phyloP scores from a whole-genome alignment of 169 alveolate species.

The Eimeria brunetti region DNA sequence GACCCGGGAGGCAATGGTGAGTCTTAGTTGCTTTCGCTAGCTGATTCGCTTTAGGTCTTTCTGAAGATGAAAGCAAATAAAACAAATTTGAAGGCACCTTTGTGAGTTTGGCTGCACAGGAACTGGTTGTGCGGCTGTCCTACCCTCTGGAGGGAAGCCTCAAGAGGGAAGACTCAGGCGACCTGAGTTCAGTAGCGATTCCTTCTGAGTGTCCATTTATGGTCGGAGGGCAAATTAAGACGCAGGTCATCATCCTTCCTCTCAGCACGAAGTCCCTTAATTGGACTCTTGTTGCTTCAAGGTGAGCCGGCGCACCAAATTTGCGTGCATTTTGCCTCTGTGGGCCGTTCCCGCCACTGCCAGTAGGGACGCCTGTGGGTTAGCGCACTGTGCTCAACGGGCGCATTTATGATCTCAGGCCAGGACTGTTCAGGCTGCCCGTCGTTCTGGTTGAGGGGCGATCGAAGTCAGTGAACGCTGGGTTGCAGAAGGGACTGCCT shows the following conservation, averaged over 20 bases:
- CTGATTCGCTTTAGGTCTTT: too few relatives aligned
- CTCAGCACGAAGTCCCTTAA: constrained; percentile 13
- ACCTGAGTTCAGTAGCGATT: neutral
- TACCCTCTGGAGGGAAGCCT: constrained; percentile 1
- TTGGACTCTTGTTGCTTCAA: constrained; percentile 63
- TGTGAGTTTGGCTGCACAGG: constrained; percentile 24
- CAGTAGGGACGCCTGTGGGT: neutral
- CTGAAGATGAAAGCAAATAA: neutral
- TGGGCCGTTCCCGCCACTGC: neutral
- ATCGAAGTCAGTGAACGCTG: neutral
- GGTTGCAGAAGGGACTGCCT: constrained; percentile 7
- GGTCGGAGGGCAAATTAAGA: constrained; percentile 48
- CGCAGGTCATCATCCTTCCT: constrained; percentile 66
- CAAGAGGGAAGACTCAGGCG: constrained; percentile 1
- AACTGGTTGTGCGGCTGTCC: constrained; percentile 36
- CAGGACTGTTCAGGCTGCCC: constrained; percentile 63
- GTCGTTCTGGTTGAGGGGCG: constrained; percentile 45
- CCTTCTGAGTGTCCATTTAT: constrained; percentile 49
- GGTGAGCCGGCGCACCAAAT: neutral
- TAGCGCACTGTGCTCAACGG: neutral
- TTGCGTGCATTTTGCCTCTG: neutral
- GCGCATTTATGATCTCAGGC: constrained; percentile 15
- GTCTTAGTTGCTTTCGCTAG: neutral
- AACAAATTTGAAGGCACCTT: neutral
- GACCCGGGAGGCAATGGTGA: constrained; percentile 73